These are phyloP conservation scores for Priceomyces fermenticarens DNA, from an alignment of 805 yeast genomes.

Conservation along the genomic window DNA sequence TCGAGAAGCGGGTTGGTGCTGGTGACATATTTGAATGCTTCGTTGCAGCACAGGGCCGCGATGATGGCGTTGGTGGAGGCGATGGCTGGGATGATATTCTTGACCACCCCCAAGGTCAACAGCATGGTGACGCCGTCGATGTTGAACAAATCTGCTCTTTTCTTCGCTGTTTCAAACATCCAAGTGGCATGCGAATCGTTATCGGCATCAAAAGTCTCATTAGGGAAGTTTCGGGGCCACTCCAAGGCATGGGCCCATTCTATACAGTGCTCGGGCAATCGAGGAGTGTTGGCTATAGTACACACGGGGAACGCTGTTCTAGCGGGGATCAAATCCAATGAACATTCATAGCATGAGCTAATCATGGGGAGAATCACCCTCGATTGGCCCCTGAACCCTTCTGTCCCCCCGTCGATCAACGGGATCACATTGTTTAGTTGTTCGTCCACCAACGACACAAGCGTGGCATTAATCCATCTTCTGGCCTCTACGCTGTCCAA, in stretches of 20 bases:
- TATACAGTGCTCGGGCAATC: conserved; percentile 90
- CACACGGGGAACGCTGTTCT: conserved; percentile 80
- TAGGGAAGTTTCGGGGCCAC: conserved; percentile 59
- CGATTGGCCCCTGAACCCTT: conserved; percentile 89
- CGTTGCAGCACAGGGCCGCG: conserved; percentile 87
- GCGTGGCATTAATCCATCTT: conserved; percentile 75
- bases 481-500: conserved; percentile 88
- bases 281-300: conserved; percentile 91
- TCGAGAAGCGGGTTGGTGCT: conserved; percentile 62
- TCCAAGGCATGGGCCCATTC: conserved; percentile 81
- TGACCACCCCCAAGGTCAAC: conserved; percentile 82
- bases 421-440: conserved; percentile 36
- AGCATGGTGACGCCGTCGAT: conserved; percentile 74
- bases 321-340: conserved; percentile 67
- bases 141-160: conserved; percentile 60
- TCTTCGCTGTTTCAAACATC: conserved; percentile 53
- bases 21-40: conserved; percentile 75
- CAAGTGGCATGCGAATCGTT: conserved; percentile 60
- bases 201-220: conserved; percentile 63
- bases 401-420: conserved; percentile 92
- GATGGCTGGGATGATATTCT: conserved; percentile 89
- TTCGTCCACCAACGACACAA: conserved; percentile 61
- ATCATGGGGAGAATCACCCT: conserved; percentile 82
- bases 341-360: conserved; percentile 91
- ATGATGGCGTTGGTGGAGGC: conserved; percentile 92